Conservation (phyloP, 352 stramenopile species). For the Phytophthora quininea region DNA sequence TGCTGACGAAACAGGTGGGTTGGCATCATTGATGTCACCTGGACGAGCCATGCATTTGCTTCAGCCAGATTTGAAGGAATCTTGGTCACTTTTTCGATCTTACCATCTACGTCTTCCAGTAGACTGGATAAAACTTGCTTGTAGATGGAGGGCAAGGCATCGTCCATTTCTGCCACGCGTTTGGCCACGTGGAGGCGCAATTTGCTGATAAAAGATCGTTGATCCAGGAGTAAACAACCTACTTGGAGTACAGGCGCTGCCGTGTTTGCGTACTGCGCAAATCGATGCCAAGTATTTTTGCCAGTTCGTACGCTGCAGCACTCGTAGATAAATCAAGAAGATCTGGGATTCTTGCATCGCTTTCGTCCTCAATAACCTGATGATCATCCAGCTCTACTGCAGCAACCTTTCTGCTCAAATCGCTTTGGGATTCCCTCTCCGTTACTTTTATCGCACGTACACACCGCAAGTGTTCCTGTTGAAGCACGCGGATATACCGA, state of each 20-base stretch:
- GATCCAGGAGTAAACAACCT: conserved; percentile 62
- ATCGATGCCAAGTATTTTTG: conserved; percentile 41
- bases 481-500: conserved; percentile 34
- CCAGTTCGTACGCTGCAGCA: conserved; percentile 48
- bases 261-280: conserved; percentile 43
- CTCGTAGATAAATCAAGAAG: conserved; percentile 25
- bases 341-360: conserved; percentile 20
- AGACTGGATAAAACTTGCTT: conserved; percentile 51
- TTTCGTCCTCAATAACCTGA: conserved; percentile 4
- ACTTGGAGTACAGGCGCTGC: conserved; percentile 47
- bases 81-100: conserved; percentile 64
- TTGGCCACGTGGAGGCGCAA: conserved; percentile 37
- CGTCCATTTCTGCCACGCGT: conserved; percentile 46
- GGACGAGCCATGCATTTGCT: conserved; percentile 51
- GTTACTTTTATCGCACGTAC: conserved; percentile 38
- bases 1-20: conserved; percentile 52
- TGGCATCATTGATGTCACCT: conserved; percentile 62
- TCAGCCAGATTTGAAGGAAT: conserved; percentile 63
- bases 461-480: conserved; percentile 43
- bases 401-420: conserved; percentile 2
- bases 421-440: conserved; percentile 18
- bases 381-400: neutral
- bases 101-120: conserved; percentile 54
- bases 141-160: conserved; percentile 57
- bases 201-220: conserved; percentile 42